Conservation (phyloP, 2,329 filamentous ascomycete species). For the Scedosporium apiospermum region DNA sequence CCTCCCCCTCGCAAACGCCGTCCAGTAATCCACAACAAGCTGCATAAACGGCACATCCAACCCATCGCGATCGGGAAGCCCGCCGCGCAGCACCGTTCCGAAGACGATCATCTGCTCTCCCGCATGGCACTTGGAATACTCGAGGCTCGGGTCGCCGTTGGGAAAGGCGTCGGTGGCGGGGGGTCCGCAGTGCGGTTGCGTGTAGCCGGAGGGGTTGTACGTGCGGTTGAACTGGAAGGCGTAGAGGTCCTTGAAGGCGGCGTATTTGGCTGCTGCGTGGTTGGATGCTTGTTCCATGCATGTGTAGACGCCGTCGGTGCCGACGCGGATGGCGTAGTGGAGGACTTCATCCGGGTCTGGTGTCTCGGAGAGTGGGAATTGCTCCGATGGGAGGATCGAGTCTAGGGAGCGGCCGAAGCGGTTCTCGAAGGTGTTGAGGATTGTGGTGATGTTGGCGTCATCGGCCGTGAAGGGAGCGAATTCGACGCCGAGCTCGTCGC, state of each 20-base stretch:
- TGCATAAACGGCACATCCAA: slow-evolving; percentile 22
- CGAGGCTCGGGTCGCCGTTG: slow-evolving; percentile 22
- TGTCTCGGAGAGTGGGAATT: slow-evolving; percentile 10
- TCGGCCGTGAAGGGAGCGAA: slow-evolving; percentile 15
- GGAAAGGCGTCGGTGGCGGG: slow-evolving; percentile 17
- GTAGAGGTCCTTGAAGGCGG: slow-evolving; percentile 21
- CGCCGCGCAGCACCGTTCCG: slow-evolving; percentile 20
- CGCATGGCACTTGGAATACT: slow-evolving; percentile 32
- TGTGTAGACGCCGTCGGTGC: slow-evolving; percentile 15
- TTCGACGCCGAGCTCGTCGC: slow-evolving; percentile 24
- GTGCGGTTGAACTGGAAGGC: slow-evolving; percentile 30
- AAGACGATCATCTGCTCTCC: slow-evolving; percentile 29
- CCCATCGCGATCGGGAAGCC: slow-evolving; percentile 24
- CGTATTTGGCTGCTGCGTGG: slow-evolving; percentile 19
- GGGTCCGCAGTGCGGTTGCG: slow-evolving; percentile 18
- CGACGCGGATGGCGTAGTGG: slow-evolving; percentile 22
- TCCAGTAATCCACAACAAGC: slow-evolving; percentile 25
- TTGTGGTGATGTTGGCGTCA: slow-evolving; percentile 13
- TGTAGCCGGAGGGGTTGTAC: slow-evolving; percentile 22
- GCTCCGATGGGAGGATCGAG: slow-evolving; percentile 10
- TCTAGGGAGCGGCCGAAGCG: slow-evolving; percentile 12
- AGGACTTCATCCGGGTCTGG: slow-evolving; percentile 15
- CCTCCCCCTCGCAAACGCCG: slow-evolving; percentile 20
- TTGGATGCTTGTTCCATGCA: slow-evolving; percentile 25
- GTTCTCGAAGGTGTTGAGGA: slow-evolving; percentile 12